Evolutionary conservation across 1,139 yeast genomes (phyloP), one percentile per base, ranked within the genome.

Genomic region (Pichia sp.): DNA sequence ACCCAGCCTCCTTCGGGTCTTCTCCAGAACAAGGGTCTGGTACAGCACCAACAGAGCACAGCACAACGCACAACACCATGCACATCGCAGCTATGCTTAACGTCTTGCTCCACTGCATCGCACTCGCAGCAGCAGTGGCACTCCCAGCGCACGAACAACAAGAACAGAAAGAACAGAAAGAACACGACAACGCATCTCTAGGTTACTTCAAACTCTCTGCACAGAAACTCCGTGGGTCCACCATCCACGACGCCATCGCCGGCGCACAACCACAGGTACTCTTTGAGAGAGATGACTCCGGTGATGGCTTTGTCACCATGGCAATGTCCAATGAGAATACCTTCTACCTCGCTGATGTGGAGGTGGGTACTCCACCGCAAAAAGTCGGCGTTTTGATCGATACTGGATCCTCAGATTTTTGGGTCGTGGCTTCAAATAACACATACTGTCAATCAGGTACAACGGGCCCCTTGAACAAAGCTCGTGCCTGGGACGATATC

Each of bases 391-490:
- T 77, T 3, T 59, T 76, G 40, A 59, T 80, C 29, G 87, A 79
- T 52, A 77, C 86, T 4, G 87, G 86, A 1, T 76, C 84, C 3
- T 66, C 82, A 7, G 87, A 80, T 54, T 58, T 78, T 43, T 80
- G 87, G 86, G 72, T 78, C 13, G 47, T 50, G 44, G 48, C 50
- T 16, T 31, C 50, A 2, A 50, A 52, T 27, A 59, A 59, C 39
- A 47, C 60, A 2, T 56, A 52, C 24, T 60, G 64, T 44, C 15
- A 30, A 27, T 17, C 39, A 6, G 44, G 44, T 6, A 44, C 47
- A 1, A 22, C 39, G 1, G 45, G 45, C 4, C 3, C 34, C n/a
- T 29, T 33, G n/a, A 20, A 37, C 6, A 41, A 25, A n/a, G 16
- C 15, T 14, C 14, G 14, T 25, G 16, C 34, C 10, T 11, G 12